A percentile compares a stretch with the other conserved stretches of the same genome.
These are phyloP conservation scores for Suhomyces prunicola DNA, from an alignment of 805 yeast genomes.

Conservation along the genomic window DNA sequence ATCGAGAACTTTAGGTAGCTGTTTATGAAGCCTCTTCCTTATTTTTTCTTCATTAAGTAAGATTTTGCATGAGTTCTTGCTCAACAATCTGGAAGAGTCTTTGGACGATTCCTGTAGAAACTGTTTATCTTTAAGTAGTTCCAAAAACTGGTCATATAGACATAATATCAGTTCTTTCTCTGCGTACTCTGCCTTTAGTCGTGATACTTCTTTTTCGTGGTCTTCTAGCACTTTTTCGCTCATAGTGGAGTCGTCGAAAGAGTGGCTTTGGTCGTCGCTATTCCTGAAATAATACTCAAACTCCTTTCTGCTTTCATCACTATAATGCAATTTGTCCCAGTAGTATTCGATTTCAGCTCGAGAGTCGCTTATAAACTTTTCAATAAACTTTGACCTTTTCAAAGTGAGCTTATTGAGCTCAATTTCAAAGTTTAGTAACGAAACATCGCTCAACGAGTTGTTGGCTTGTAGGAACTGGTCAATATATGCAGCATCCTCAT, in stretches of 20 bases:
- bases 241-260: not conserved
- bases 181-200: constrained; percentile 48
- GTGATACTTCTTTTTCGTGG: constrained; percentile 61
- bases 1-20: constrained; percentile 61
- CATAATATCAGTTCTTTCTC: constrained; percentile 53
- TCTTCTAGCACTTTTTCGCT: constrained; percentile 54
- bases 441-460: constrained; percentile 43
- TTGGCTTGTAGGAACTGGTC: constrained; percentile 45
- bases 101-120: constrained; percentile 66
- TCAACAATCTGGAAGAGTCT: constrained; percentile 75
- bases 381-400: constrained; percentile 62
- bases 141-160: constrained; percentile 53
- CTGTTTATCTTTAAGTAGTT: constrained; percentile 55
- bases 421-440: constrained; percentile 48
- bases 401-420: constrained; percentile 58
- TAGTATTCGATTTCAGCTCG: constrained; percentile 55
- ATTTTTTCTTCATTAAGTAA: constrained; percentile 76
- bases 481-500: constrained; percentile 42
- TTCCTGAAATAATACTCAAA: constrained; percentile 40
- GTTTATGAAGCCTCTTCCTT: constrained; percentile 63
- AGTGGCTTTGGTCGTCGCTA: constrained; percentile 19
- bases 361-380: constrained; percentile 62
- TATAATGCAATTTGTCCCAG: constrained; percentile 63
- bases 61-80: constrained; percentile 75
- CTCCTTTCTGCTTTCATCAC: constrained; percentile 39